A percentile compares a stretch with the other conserved stretches of the same genome.
phyloP scores from a whole-genome alignment of 2,329 filamentous ascomycete species.

The Tolypocladium sp. region DNA sequence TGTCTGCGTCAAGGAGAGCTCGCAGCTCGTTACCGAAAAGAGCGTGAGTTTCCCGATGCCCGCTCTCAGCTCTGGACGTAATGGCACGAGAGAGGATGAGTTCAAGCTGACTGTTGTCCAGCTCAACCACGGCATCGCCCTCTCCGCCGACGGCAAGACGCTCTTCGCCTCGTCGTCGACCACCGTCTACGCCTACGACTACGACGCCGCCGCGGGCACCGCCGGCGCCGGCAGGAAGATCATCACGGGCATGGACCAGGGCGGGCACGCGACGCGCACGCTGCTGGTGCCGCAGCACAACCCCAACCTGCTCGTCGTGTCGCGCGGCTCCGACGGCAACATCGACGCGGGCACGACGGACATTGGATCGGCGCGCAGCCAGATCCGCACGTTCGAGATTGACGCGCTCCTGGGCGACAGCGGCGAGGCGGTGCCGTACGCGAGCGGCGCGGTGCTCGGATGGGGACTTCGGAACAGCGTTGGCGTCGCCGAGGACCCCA shows the following conservation, averaged over 20 bases:
- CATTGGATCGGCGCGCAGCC: conserved; percentile 43
- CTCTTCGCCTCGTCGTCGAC: conserved; percentile 41
- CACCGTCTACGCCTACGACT: conserved; percentile 50
- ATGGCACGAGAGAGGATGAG: not conserved
- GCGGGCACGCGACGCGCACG: conserved; percentile 55
- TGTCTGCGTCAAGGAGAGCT: conserved; percentile 18
- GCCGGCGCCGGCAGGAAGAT: conserved; percentile 34
- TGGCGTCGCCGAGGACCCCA: conserved; percentile 51
- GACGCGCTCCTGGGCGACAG: conserved; percentile 14
- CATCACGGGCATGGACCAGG: conserved; percentile 46
- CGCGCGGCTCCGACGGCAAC: conserved; percentile 50
- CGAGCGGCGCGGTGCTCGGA: conserved; percentile 36
- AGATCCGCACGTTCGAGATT: conserved; percentile 44
- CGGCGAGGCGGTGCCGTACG: conserved; percentile 22
- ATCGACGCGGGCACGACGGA: conserved; percentile 41
- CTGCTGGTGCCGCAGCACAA: conserved; percentile 45
- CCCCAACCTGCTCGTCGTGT: conserved; percentile 49
- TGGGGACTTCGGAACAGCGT: conserved; percentile 66
- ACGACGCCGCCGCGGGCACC: conserved; percentile 40
- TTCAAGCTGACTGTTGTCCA: conserved; percentile 8
- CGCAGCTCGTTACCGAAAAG: conserved; percentile 14
- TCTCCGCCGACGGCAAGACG: conserved; percentile 34
- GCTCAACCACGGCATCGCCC: conserved; percentile 41
- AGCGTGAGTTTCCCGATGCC: conserved; percentile 10
- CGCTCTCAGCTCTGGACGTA: not conserved